Evolutionary conservation across 2,329 filamentous ascomycete species (phyloP).

Genomic region (Geoglossum cookeanum): DNA sequence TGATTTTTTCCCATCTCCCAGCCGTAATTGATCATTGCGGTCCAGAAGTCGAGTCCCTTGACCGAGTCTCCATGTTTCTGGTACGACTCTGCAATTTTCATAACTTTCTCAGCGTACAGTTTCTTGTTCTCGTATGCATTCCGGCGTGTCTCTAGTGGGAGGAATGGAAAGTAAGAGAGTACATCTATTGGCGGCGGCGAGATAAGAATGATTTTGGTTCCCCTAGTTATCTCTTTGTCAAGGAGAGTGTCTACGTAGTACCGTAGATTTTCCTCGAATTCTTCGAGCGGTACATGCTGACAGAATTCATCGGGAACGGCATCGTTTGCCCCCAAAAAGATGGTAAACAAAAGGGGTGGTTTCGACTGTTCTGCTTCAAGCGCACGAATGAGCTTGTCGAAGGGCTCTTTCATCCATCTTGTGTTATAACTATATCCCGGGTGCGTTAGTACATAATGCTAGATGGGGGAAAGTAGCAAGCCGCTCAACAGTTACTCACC

Average conservation of each 20-base stretch:
- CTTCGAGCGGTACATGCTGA: conserved; percentile 15
- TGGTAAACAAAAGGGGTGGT: conserved; percentile 18
- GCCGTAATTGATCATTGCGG: conserved; percentile 12
- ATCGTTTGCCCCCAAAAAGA: conserved; percentile 22
- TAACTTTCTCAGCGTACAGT: conserved; percentile 17
- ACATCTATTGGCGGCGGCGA: conserved; percentile 19
- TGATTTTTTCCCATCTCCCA: conserved; percentile 10
- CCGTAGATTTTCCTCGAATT: conserved; percentile 17
- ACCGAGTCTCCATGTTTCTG: conserved; percentile 14
- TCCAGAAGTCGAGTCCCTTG: conserved; percentile 17
- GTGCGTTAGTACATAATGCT: neutral
- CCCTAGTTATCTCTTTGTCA: conserved; percentile 11
- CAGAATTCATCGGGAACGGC: conserved; percentile 13
- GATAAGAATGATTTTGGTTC: conserved; percentile 19
- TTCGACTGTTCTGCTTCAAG: neutral
- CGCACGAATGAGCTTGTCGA: neutral
- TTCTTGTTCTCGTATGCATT: conserved; percentile 19
- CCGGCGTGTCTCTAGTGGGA: conserved; percentile 8
- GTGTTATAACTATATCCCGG: neutral
- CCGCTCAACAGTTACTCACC: neutral
- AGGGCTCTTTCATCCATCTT: neutral
- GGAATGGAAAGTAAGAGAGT: conserved; percentile 2
- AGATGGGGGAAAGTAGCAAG: neutral
- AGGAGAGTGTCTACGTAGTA: conserved; percentile 17
- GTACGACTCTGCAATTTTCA: conserved; percentile 17